These are phyloP conservation scores for Graphiopsis chlorocephala DNA, from an alignment of 2,329 filamentous ascomycete genomes.

Conservation along the genomic window DNA sequence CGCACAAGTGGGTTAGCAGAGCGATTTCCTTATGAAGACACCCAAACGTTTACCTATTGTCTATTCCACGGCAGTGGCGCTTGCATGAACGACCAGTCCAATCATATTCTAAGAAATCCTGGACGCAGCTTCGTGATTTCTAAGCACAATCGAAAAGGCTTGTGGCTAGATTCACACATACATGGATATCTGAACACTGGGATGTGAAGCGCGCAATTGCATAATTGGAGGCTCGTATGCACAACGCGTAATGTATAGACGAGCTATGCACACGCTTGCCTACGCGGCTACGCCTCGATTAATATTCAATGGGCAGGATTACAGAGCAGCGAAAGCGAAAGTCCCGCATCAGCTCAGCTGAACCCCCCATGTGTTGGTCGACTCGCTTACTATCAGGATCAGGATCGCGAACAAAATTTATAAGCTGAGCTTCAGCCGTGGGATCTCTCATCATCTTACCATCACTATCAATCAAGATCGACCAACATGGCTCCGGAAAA, in stretches of 20 bases:
- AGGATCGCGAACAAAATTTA: background rate
- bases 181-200: background rate
- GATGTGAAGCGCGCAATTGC: background rate
- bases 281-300: background rate
- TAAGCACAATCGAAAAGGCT: background rate
- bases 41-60: background rate
- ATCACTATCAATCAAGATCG: background rate
- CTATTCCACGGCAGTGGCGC: background rate
- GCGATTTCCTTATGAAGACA: background rate
- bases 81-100: background rate
- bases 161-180: background rate
- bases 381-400: too few relatives aligned
- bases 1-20: too few relatives aligned
- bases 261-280: background rate
- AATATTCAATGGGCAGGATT: background rate
- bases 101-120: background rate
- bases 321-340: background rate
- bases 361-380: background rate
- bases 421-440: background rate
- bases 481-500: constrained; percentile 4
- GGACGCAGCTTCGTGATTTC: background rate
- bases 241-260: background rate
- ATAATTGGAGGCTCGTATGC: background rate
- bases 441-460: background rate
- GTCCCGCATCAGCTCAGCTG: background rate